These are phyloP conservation scores for Lipomyces chichibuensis DNA, from an alignment of 805 yeast genomes.

Conservation along the genomic window DNA sequence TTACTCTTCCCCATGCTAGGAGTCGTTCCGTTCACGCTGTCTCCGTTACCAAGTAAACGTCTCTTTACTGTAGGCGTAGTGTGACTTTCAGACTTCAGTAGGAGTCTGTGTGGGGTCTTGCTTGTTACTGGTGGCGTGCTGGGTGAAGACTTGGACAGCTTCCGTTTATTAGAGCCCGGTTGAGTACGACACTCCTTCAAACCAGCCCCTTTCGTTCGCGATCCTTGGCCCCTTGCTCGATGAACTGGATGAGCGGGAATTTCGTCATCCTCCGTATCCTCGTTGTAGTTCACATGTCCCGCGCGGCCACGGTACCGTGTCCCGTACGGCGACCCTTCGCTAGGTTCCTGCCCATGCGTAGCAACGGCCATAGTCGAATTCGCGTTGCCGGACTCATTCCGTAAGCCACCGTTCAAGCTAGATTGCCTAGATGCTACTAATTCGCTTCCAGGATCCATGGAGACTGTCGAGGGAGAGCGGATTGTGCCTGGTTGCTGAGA, in stretches of 20 bases:
- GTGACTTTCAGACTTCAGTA: background rate
- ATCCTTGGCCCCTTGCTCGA: background rate
- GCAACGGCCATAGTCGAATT: background rate
- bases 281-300: constrained; percentile 40
- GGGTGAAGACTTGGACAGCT: background rate
- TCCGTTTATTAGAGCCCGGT: background rate
- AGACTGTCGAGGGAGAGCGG: background rate
- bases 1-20: background rate
- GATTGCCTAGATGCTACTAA: background rate
- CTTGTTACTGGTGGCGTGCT: background rate
- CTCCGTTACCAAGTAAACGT: background rate
- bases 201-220: background rate
- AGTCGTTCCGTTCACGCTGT: background rate
- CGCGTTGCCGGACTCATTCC: background rate
- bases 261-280: constrained; percentile 35
- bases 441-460: background rate
- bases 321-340: constrained; percentile 4
- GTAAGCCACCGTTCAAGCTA: background rate
- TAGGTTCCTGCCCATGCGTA: background rate
- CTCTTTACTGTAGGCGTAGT: background rate
- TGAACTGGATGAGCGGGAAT: background rate
- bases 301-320: constrained; percentile 27
- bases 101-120: background rate
- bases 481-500: background rate
- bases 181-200: background rate